Evolutionary conservation across 306 rosid species (phyloP).

Genomic region (Calophaca sinica): DNA sequence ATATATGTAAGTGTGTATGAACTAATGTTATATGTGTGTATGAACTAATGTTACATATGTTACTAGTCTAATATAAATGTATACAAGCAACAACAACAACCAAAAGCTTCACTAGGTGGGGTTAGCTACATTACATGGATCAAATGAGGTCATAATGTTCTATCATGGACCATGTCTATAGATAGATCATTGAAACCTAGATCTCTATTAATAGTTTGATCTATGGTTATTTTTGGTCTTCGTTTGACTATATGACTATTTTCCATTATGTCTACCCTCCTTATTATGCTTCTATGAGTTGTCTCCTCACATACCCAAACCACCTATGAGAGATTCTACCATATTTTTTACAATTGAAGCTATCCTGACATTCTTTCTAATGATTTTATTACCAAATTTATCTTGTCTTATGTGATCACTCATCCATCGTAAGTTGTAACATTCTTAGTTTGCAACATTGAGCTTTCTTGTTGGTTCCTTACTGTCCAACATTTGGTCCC

Average conservation of each 20-base stretch:
- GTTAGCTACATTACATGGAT: constrained; percentile 3
- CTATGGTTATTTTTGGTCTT: neutral
- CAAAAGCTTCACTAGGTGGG: neutral
- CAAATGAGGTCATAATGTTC: constrained; percentile 3
- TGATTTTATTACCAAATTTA: neutral
- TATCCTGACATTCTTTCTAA: neutral
- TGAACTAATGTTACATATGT: neutral
- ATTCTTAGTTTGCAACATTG: neutral
- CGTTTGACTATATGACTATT: neutral
- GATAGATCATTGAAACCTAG: neutral
- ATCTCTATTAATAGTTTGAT: neutral
- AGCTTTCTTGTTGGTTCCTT: constrained; percentile 1
- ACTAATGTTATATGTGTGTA: constrained; percentile 29
- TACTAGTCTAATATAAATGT: neutral
- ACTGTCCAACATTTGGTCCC: neutral
- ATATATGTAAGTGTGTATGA: constrained; percentile 46
- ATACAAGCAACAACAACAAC: neutral
- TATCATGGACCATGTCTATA: neutral
- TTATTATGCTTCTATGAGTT: constrained; percentile 1
- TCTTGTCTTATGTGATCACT: neutral
- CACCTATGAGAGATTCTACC: neutral
- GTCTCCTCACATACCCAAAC: neutral
- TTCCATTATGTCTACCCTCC: neutral
- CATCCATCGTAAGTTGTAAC: constrained; percentile 5
- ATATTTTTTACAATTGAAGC: constrained; percentile 2